Evolutionary conservation across 2,329 filamentous ascomycete species (phyloP).

Genomic region (Aspergillus sp.): DNA sequence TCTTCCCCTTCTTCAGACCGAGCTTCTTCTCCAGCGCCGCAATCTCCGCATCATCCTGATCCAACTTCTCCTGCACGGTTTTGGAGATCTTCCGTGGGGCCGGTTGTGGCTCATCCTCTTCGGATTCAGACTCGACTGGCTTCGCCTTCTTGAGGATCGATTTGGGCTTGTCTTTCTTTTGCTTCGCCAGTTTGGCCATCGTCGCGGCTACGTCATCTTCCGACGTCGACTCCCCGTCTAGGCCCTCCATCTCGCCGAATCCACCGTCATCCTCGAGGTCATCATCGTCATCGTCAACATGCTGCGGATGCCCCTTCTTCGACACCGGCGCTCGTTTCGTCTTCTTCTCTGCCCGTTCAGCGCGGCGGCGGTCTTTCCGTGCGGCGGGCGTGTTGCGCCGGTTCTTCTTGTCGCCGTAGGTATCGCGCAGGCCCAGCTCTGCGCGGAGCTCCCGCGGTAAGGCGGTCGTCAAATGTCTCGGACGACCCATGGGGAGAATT

Average conservation of each 20-base stretch:
- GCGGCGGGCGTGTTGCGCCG: slow-evolving; percentile 27
- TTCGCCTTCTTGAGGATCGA: slow-evolving; percentile 37
- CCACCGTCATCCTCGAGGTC: slow-evolving; percentile 25
- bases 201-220: slow-evolving; percentile 18
- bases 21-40: slow-evolving; percentile 82
- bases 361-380: slow-evolving; percentile 67
- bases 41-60: slow-evolving; percentile 84
- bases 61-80: slow-evolving; percentile 61
- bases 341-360: slow-evolving; percentile 62
- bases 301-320: slow-evolving; percentile 14
- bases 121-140: slow-evolving; percentile 23
- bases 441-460: slow-evolving; percentile 38
- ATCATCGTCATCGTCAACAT: slow-evolving; percentile 10
- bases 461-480: slow-evolving; percentile 40
- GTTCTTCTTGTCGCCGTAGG: slow-evolving; percentile 31
- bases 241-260: slow-evolving; percentile 23
- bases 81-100: slow-evolving; percentile 27
- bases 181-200: slow-evolving; percentile 21
- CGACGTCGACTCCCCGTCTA: slow-evolving; percentile 18
- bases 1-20: slow-evolving; percentile 75
- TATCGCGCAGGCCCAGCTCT: slow-evolving; percentile 40
- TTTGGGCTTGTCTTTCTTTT: slow-evolving; percentile 25
- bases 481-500: slow-evolving; percentile 29
- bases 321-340: slow-evolving; percentile 30
- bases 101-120: slow-evolving; percentile 23